Evolutionary conservation across 768 basidiomycete genomes (phyloP).

Genomic region (Leccinum sublutescens): DNA sequence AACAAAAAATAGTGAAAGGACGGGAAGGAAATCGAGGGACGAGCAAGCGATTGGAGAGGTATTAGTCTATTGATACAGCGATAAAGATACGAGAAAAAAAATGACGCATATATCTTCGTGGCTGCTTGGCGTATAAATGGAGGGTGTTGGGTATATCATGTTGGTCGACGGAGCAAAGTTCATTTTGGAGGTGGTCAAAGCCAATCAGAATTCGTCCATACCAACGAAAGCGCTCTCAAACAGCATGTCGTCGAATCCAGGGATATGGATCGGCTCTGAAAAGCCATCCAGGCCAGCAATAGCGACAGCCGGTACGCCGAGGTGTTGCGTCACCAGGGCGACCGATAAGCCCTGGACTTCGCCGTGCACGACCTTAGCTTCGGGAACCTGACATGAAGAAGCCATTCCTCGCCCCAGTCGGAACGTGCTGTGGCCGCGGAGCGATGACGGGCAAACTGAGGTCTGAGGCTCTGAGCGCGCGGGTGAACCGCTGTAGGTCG

Average conservation of each 20-base stretch:
- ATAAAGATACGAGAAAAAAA: too few species aligned
- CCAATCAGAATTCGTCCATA: conserved; percentile 14
- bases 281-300: conserved; percentile 9
- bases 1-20: too few species aligned
- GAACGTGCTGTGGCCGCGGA: conserved; percentile 25
- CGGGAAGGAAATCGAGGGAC: too few species aligned
- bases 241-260: conserved; percentile 19
- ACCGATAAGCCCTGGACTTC: not conserved
- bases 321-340: conserved; percentile 2
- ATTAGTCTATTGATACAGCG: too few species aligned
- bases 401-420: conserved; percentile 1
- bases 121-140: too few species aligned
- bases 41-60: too few species aligned
- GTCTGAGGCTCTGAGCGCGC: conserved; percentile 25
- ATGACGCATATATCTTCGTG: too few species aligned
- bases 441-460: conserved; percentile 28
- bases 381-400: not conserved
- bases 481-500: conserved; percentile 45
- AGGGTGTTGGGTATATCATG: not conserved
- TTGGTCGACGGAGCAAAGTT: not conserved
- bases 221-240: conserved; percentile 9
- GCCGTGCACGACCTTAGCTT: not conserved
- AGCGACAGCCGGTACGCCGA: not conserved
- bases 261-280: not conserved
- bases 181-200: not conserved